phyloP scores from a whole-genome alignment of 2,329 filamentous ascomycete species.

The Fusarium sp. region DNA sequence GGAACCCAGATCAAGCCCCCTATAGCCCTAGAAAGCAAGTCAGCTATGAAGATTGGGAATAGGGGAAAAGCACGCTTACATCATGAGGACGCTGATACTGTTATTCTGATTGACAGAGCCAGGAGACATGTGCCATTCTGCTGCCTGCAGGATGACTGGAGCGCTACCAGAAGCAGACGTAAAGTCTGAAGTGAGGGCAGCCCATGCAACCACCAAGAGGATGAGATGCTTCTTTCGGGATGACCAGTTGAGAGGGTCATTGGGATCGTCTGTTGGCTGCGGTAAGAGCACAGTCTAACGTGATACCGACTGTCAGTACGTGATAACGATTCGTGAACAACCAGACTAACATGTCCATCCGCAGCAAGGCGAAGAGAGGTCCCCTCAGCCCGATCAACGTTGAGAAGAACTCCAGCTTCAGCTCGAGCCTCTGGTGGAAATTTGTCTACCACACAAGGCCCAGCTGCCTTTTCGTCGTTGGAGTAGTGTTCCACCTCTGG shows the following conservation, averaged over 20 bases:
- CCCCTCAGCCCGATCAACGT: neutral
- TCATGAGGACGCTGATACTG: slow-evolving; percentile 27
- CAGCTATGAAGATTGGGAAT: neutral
- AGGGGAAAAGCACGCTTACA: too few species aligned
- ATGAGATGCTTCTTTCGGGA: slow-evolving; percentile 35
- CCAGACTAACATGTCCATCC: slow-evolving; percentile 28
- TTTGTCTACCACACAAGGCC: slow-evolving; percentile 1
- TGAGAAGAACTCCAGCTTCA: slow-evolving; percentile 28
- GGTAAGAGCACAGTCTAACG: slow-evolving; percentile 31
- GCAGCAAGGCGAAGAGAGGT: slow-evolving; percentile 25
- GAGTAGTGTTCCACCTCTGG: slow-evolving; percentile 32
- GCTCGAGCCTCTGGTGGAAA: slow-evolving; percentile 23
- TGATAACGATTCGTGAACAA: neutral
- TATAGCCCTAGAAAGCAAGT: slow-evolving; percentile 12
- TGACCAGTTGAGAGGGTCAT: slow-evolving; percentile 37
- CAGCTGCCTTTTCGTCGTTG: slow-evolving; percentile 14
- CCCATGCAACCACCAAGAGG: slow-evolving; percentile 29
- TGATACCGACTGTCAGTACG: neutral
- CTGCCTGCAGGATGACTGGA: slow-evolving; percentile 29
- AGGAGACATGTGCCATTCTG: slow-evolving; percentile 22
- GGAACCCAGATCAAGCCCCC: slow-evolving; percentile 33
- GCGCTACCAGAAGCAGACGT: slow-evolving; percentile 32
- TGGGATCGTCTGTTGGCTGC: slow-evolving; percentile 25
- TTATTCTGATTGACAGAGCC: slow-evolving; percentile 26
- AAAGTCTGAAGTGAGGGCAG: slow-evolving; percentile 33